Percentiles rank a stretch among this genome's conserved stretches.
These are phyloP conservation scores for Solanum tarijense DNA, from an alignment of 257 asterid species.

Conservation along the genomic window DNA sequence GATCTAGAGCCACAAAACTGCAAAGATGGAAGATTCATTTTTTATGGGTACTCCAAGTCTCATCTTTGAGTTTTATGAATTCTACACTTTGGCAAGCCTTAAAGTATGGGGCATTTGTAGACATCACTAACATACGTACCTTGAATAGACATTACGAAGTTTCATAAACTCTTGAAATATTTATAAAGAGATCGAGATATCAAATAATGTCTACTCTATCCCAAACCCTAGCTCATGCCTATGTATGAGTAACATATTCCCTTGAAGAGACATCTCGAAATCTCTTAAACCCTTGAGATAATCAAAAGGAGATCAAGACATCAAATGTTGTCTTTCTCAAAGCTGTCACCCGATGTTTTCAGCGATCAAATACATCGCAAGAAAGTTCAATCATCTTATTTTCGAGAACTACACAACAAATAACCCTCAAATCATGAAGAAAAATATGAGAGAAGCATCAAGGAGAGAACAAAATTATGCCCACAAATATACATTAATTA, in stretches of 20 bases:
- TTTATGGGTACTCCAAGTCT: not conserved
- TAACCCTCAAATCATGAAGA: not conserved
- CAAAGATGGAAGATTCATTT: not conserved
- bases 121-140: not conserved
- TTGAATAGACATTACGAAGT: not conserved
- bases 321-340: not conserved
- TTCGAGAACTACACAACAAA: not conserved
- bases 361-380: not conserved
- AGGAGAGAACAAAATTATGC: not conserved
- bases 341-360: not conserved
- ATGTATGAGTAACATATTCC: not conserved
- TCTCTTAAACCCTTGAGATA: not conserved
- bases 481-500: not conserved
- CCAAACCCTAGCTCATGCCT: not conserved
- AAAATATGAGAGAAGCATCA: not conserved
- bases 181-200: too few species aligned
- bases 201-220: not conserved
- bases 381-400: not conserved
- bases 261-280: not conserved
- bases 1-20: not conserved
- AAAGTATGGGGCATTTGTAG: not conserved
- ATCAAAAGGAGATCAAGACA: not conserved
- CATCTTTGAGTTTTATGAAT: not conserved
- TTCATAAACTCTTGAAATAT: too few species aligned
- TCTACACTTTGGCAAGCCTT: not conserved